Base-by-base conservation (phyloP, 1,284 basidiomycete species). In the Cerrena zonata region DNA sequence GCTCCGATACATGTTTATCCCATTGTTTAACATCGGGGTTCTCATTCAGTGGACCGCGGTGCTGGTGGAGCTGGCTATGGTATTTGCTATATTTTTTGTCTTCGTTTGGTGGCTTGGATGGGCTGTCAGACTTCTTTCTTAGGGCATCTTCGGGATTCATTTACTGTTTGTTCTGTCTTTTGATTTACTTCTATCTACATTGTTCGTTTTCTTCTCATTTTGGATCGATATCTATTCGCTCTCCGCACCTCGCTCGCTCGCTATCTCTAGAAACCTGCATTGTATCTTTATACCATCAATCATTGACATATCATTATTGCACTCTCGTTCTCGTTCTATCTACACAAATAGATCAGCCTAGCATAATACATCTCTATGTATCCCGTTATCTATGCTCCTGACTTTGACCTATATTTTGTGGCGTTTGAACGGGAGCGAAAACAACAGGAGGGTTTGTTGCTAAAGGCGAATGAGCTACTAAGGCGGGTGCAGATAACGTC, bases 81-180 rank as follows among this genome's bases (percentile, higher is more conserved):
- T 86, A 4, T 54, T 80, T 22, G 69, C 79, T 48, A 73, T 86
- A 60, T 49, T 79, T 42, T 78, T 73, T 2, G 76, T 83, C 19
- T 65, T 81, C 36, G 58, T 72, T 19, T 88, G 85, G 85, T 88
- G 86, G 85, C 56, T 78, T 48, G 84, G 82, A 27, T 88, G 85
- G 85, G 71, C 70, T 22, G 60, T 85, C 43, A 75, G 75, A 39
- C 56, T 84, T 52, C 70, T 77, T 52, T 66, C 67, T 48, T 77
- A 62, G 30, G 19, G 18, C 11, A 11, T 41, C 21, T 41, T 19
- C 10, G 10, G 40, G 12, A 15, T 22, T 41, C 11, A 19, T 41
- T 11, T 41, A 21, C 64, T 54, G 46, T 41, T 44, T 48, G 45
- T 38, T 46, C 26, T 34, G 21, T 44, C 42, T 27, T n/a, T 30